Evolutionary conservation across 371 early-diverging fungal species (phyloP).

Genomic region (Mortierella sp.): DNA sequence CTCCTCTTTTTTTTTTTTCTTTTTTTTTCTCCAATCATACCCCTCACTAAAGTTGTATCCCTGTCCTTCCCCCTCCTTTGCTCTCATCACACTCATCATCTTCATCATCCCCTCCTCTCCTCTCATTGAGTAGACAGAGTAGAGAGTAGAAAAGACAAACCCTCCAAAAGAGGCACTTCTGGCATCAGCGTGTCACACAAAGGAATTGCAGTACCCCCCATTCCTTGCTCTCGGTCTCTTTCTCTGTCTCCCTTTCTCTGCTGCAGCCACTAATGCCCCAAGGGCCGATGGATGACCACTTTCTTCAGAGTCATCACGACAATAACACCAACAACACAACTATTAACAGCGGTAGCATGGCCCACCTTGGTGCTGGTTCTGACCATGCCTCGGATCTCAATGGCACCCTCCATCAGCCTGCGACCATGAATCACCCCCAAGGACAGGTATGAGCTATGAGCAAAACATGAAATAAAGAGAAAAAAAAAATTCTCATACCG

Average conservation of each 20-base stretch:
- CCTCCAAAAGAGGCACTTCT: neutral
- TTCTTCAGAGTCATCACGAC: conserved; percentile 33
- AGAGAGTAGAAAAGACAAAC: neutral
- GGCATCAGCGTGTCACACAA: conserved; percentile 1
- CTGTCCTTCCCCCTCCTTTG: neutral
- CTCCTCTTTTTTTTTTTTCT: neutral
- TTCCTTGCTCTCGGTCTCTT: conserved; percentile 2
- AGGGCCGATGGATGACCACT: conserved; percentile 56
- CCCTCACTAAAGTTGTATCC: neutral
- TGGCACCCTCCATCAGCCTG: conserved; percentile 51
- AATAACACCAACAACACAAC: conserved; percentile 10
- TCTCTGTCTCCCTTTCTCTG: conserved; percentile 1
- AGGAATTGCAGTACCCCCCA: neutral
- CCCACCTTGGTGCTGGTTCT: conserved; percentile 20
- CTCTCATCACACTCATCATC: conserved; percentile 1
- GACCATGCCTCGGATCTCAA: conserved; percentile 19
- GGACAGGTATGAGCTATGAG: conserved; percentile 39
- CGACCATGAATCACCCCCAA: conserved; percentile 55
- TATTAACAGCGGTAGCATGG: conserved; percentile 13
- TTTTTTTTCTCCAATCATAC: conserved; percentile 1
- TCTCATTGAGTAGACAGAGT: neutral
- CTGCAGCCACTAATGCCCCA: conserved; percentile 35
- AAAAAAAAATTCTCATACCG: neutral
- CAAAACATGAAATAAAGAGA: neutral
- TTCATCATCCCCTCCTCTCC: conserved; percentile 3